Evolutionary conservation across 73 alveolate species (phyloP), one percentile per base, ranked within the genome.

Genomic region (Paramecium sexaurelia): DNA sequence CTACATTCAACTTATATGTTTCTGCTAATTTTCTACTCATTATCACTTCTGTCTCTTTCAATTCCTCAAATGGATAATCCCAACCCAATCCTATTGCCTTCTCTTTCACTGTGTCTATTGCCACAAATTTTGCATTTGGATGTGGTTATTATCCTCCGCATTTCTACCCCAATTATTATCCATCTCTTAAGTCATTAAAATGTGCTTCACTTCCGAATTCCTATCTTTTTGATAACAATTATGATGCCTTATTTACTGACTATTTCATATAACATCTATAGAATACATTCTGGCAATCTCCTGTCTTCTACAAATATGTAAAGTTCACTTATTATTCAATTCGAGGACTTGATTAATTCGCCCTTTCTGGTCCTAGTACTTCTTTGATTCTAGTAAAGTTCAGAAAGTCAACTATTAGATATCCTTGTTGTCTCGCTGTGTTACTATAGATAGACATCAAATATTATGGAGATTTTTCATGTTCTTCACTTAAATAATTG

Each of bases 11-110:
- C 10, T 32, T 17, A 40, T 40, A 67, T 10, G 36, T 41, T 20
- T 32, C 66, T 17, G 87, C 87, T 73, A 86, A 45, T 8, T 45
- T 55, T 55, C 33, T 45, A 22, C 85, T 17, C 36, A 86, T 20
- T 29, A 86, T 55, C 15, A 43, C 68, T n/a, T 89, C 95, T n/a
- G 85, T 87, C n/a, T 37, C 40, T 19, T 51, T 19, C 29, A 94
- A 22, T 33, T 29, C 82, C 4, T 55, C 92, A 33, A 47, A 43
- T 10, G 78, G 93, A 83, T 68, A 92, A 6, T 92, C 93, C 45
- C 91, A 37, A 8, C 98, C 98, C 15, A 95, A 67, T 1, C 94
- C 94, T 11, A 93, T 85, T 26, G 40, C 91, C 19, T 29, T 47
- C 71, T 95, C 98, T 45, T 92, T 92, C 7, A 51, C 20, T 1